Evolutionary conservation across 129 eudicot genomes (phyloP).

Genomic region (Arctium lappa): DNA sequence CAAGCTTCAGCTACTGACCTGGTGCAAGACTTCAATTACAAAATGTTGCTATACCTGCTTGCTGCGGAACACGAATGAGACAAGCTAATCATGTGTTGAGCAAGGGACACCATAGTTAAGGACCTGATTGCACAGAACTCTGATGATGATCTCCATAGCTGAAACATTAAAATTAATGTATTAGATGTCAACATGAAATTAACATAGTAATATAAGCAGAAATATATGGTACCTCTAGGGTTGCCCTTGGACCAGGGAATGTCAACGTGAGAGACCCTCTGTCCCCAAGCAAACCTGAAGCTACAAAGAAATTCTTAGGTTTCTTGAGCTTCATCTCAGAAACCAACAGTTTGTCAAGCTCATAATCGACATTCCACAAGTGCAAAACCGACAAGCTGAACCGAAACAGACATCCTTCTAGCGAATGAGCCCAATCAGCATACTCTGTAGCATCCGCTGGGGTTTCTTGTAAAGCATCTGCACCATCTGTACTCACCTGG

Average conservation of each 20-base stretch:
- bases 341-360: constrained; percentile 69
- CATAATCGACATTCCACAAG: constrained; percentile 77
- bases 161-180: constrained; percentile 27
- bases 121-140: constrained; percentile 96
- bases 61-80: constrained; percentile 75
- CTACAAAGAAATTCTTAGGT: constrained; percentile 60
- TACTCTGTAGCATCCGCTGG: constrained; percentile 31
- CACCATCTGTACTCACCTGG: constrained; percentile 25
- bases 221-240: constrained; percentile 59
- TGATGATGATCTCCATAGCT: constrained; percentile 96
- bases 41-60: constrained; percentile 59
- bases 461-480: constrained; percentile 36
- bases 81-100: constrained; percentile 88
- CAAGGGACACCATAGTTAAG: constrained; percentile 88
- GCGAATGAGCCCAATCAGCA: constrained; percentile 38
- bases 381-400: constrained; percentile 92
- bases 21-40: neutral
- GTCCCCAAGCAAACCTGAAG: constrained; percentile 91
- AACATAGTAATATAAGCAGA: neutral
- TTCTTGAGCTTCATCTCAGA: constrained; percentile 81
- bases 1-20: neutral
- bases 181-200: constrained; percentile 13
- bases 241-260: constrained; percentile 67
- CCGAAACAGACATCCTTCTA: constrained; percentile 61
- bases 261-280: constrained; percentile 85